A percentile compares a stretch with the other conserved stretches of the same genome.
Evolutionary conservation across 441 rosid species (phyloP).

Genomic region (Eutrema salsugineum): DNA sequence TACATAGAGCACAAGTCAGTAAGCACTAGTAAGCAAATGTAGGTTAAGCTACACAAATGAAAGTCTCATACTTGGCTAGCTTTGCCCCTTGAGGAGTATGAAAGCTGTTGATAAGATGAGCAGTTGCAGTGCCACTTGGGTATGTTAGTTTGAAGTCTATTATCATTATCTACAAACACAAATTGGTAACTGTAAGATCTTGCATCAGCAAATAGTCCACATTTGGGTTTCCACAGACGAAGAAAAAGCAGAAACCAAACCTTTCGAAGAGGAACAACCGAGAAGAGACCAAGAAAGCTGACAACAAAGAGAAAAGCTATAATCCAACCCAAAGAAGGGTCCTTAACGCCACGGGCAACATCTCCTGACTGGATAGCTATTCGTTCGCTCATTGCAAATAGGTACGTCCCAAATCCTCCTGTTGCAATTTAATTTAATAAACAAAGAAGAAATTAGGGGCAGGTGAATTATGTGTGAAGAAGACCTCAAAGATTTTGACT

Average conservation of each 20-base stretch:
- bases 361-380: slow-evolving; percentile 57
- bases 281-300: slow-evolving; percentile 88
- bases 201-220: background rate
- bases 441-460: background rate
- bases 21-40: background rate
- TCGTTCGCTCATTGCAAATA: slow-evolving; percentile 66
- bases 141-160: slow-evolving; percentile 76
- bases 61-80: slow-evolving; percentile 58
- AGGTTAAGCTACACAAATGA: background rate
- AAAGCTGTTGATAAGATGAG: slow-evolving; percentile 89
- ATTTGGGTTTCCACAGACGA: background rate
- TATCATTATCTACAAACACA: slow-evolving; percentile 62
- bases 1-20: background rate
- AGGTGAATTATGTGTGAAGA: slow-evolving; percentile 15
- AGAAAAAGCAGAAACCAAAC: slow-evolving; percentile 25
- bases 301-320: slow-evolving; percentile 73
- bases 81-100: slow-evolving; percentile 93
- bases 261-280: slow-evolving; percentile 79
- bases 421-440: background rate
- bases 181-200: background rate
- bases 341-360: slow-evolving; percentile 51
- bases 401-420: slow-evolving; percentile 86
- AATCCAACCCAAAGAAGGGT: slow-evolving; percentile 68
- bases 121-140: slow-evolving; percentile 93
- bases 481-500: slow-evolving; percentile 7